Evolutionary conservation across 768 basidiomycete genomes (phyloP).

Genomic region (Boletus pseudopeckii): DNA sequence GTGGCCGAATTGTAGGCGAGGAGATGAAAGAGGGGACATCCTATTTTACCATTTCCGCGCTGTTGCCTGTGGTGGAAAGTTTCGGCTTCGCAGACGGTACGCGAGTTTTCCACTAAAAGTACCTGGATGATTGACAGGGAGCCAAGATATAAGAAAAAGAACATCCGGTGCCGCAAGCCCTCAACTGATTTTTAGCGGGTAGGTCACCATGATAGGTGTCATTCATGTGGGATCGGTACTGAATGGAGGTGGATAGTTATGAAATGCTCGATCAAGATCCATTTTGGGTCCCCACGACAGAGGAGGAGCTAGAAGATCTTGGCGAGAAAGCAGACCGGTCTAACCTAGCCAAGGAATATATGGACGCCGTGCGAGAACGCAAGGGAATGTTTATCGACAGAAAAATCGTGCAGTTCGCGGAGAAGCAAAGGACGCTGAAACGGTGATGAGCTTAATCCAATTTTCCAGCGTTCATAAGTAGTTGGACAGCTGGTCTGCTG

Average conservation of each 20-base stretch:
- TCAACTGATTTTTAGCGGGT: conserved; percentile 96
- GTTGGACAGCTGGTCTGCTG: not conserved
- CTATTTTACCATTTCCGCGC: conserved; percentile 88
- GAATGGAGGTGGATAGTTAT: conserved; percentile 50
- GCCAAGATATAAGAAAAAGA: conserved; percentile 85
- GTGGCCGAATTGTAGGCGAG: conserved; percentile 90
- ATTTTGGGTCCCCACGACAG: conserved; percentile 97
- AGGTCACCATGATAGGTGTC: conserved; percentile 24
- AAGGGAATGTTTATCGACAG: conserved; percentile 96
- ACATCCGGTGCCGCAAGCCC: conserved; percentile 98
- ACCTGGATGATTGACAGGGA: conserved; percentile 6
- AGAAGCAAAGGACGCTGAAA: conserved; percentile 92
- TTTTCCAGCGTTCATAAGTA: no score
- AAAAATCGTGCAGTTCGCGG: conserved; percentile 93
- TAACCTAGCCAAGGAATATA: conserved; percentile 91
- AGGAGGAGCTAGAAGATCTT: conserved; percentile 94
- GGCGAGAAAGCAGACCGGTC: conserved; percentile 93
- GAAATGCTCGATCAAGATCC: conserved; percentile 93
- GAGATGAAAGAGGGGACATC: conserved; percentile 98
- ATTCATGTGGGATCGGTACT: conserved; percentile 6
- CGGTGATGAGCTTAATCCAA: conserved; percentile 34
- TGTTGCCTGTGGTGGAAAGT: conserved; percentile 94
- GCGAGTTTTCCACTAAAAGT: not conserved
- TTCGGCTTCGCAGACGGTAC: conserved; percentile 98
- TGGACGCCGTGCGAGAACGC: conserved; percentile 85